Evolutionary conservation across 2,329 filamentous ascomycete genomes (phyloP), one percentile per base, ranked within the genome.

Genomic region (Coniochaeta ligniaria): DNA sequence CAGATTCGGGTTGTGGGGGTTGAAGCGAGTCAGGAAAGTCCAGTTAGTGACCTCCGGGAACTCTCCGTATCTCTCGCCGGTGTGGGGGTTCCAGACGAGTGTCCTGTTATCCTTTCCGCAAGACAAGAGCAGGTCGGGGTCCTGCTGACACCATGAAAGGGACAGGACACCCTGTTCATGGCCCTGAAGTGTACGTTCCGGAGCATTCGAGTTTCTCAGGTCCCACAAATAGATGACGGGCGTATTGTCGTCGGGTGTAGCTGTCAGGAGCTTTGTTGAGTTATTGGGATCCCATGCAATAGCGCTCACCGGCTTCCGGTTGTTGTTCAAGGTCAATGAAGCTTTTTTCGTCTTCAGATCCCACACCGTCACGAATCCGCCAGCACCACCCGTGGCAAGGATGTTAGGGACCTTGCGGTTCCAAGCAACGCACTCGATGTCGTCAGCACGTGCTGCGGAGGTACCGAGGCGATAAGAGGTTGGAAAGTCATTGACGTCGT

Each of bases 31-130:
- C 72, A 94, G 88, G 79, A 99, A 99, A 6, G 93, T 96, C 94
- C 95, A 99, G 75, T 98, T 99, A n/a, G 94, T 97, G 59, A 96
- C 93, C 69, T 97, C 92, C 5, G 94, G 93, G 71, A 98, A 94
- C 75, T 98, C 94, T 65, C 96, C 95, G 64, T 92, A 89, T 14
- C 85, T 82, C 71, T 95, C 86, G 59, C 94, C 94, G 2, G 90
- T 96, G 70, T 95, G 90, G 1, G 95, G 92, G 74, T 98, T 98
- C 95, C 96, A 99, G 63, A 95, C 87, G 63, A 99, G 84, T 2
- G 93, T 97, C 68, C 91, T 86, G 72, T 98, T 98, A 75, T 99
- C 95, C 76, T 98, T 98, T 66, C 95, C 96, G 66, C 90, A 96
- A 2, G 95, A 99, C 24, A 99, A 82, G 57, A 99, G 78, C 58